phyloP scores from a whole-genome alignment of 176 grass and related monocot genomes.

The Carex scoparia region DNA sequence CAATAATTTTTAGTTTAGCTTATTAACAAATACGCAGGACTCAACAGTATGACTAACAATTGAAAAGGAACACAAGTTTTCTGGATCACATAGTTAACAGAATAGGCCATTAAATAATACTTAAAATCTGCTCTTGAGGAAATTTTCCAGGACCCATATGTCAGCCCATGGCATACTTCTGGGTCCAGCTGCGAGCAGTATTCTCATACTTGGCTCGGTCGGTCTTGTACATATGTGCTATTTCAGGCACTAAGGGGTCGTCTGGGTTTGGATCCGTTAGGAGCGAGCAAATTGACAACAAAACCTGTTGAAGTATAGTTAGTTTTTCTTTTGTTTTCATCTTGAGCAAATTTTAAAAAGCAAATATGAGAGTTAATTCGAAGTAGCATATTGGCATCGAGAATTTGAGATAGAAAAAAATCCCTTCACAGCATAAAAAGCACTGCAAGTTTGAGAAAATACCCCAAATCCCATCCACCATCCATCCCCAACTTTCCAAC shows the following conservation, averaged over 20 bases:
- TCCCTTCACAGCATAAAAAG: neutral
- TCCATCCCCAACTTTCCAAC: neutral
- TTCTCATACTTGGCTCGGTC: slow-evolving; percentile 30
- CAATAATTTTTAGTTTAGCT: slow-evolving; percentile 9
- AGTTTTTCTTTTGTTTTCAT: slow-evolving; percentile 1
- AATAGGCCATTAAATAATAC: slow-evolving; percentile 5
- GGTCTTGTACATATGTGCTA: slow-evolving; percentile 39
- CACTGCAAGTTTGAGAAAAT: neutral
- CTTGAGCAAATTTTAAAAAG: neutral
- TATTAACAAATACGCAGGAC: neutral
- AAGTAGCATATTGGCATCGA: neutral
- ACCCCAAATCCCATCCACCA: neutral
- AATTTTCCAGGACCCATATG: neutral
- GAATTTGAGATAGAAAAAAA: too few relatives aligned
- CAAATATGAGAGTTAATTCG: too few relatives aligned
- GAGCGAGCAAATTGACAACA: slow-evolving; percentile 35
- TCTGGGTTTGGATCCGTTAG: slow-evolving; percentile 38
- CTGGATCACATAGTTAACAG: neutral
- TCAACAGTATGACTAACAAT: slow-evolving; percentile 8
- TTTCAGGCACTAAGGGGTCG: slow-evolving; percentile 34
- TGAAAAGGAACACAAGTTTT: neutral
- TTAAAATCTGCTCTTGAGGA: neutral
- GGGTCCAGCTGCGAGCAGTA: slow-evolving; percentile 37
- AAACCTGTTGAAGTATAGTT: slow-evolving; percentile 15
- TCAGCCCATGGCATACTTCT: slow-evolving; percentile 39